Percentiles rank a stretch among this genome's conserved stretches.
Evolutionary conservation across 2,329 filamentous ascomycete species (phyloP).

Genomic region (Penicillium brasilianum): DNA sequence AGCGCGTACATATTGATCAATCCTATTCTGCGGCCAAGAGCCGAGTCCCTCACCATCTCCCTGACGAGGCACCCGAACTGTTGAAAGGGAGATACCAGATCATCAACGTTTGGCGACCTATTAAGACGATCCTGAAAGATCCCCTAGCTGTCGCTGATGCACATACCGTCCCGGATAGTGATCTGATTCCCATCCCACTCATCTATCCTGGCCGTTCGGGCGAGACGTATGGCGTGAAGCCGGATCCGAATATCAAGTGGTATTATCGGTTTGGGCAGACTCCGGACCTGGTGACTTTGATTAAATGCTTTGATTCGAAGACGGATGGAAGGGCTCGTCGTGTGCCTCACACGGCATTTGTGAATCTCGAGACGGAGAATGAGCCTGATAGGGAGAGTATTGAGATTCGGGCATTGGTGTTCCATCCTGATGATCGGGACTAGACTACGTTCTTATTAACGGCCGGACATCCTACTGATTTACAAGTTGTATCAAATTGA

Average conservation of each 20-base stretch:
- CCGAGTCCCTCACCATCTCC: slow-evolving; percentile 52
- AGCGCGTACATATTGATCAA: slow-evolving; percentile 59
- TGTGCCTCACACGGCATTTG: slow-evolving; percentile 63
- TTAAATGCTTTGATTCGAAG: slow-evolving; percentile 68
- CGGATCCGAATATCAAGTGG: slow-evolving; percentile 55
- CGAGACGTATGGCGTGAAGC: slow-evolving; percentile 56
- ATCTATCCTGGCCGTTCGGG: slow-evolving; percentile 59
- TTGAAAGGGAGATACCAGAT: slow-evolving; percentile 54
- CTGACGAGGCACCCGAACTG: slow-evolving; percentile 49
- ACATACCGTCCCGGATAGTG: slow-evolving; percentile 54
- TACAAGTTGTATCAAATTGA: neutral
- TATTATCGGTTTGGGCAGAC: slow-evolving; percentile 59
- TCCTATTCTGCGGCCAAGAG: slow-evolving; percentile 51
- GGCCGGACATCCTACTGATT: neutral
- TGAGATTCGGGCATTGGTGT: slow-evolving; percentile 61
- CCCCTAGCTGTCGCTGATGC: slow-evolving; percentile 62
- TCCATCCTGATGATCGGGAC: slow-evolving; percentile 50
- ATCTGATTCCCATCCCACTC: slow-evolving; percentile 56
- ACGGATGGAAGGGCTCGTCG: slow-evolving; percentile 58
- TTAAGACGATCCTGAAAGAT: slow-evolving; percentile 58
- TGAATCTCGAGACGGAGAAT: slow-evolving; percentile 52
- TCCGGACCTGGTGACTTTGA: slow-evolving; percentile 61
- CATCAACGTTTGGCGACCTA: slow-evolving; percentile 59
- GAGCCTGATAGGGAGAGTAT: slow-evolving; percentile 57
- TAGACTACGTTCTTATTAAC: slow-evolving; percentile 3